Conservation (phyloP, 257 asterid genomes). For the Jaltomata sinuosa region DNA sequence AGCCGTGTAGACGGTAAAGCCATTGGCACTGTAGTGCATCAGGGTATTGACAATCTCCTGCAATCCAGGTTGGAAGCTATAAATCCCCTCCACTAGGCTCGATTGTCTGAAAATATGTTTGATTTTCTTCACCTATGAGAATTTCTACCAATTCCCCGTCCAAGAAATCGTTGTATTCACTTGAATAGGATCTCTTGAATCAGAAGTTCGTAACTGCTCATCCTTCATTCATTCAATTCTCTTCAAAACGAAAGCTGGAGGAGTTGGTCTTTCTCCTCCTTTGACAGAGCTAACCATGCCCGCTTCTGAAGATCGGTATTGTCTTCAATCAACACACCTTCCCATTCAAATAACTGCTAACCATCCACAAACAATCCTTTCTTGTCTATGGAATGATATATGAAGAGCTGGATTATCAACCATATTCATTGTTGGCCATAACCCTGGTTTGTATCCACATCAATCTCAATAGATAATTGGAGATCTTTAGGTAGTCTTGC, state of each 20-base stretch:
- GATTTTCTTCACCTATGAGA: too few relatives aligned
- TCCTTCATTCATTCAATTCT: conserved; percentile 84
- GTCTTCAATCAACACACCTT: conserved; percentile 76
- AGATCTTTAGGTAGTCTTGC: conserved; percentile 42
- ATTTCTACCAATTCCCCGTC: too few relatives aligned
- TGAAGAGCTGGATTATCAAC: conserved; percentile 68
- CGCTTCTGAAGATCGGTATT: conserved; percentile 69
- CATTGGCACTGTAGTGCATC: conserved; percentile 62
- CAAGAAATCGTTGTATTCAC: conserved; percentile 45
- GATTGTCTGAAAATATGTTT: too few relatives aligned
- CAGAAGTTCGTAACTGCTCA: conserved; percentile 93
- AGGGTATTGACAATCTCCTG: conserved; percentile 56
- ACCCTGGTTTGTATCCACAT: conserved; percentile 39
- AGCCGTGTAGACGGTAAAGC: conserved; percentile 81
- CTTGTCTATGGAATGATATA: conserved; percentile 79
- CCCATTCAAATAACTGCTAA: conserved; percentile 92
- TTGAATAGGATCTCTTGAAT: conserved; percentile 62
- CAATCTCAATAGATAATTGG: conserved; percentile 31
- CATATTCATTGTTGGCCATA: conserved; percentile 77
- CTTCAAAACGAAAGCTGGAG: conserved; percentile 59
- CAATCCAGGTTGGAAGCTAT: conserved; percentile 64
- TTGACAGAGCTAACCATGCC: conserved; percentile 70
- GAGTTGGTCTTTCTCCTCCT: conserved; percentile 72
- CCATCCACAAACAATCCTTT: conserved; percentile 91
- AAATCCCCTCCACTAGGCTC: conserved; percentile 60